A percentile compares a stretch with the other conserved stretches of the same genome.
Evolutionary conservation across 208 protist species (phyloP).

Genomic region (Naegleria fowleri): DNA sequence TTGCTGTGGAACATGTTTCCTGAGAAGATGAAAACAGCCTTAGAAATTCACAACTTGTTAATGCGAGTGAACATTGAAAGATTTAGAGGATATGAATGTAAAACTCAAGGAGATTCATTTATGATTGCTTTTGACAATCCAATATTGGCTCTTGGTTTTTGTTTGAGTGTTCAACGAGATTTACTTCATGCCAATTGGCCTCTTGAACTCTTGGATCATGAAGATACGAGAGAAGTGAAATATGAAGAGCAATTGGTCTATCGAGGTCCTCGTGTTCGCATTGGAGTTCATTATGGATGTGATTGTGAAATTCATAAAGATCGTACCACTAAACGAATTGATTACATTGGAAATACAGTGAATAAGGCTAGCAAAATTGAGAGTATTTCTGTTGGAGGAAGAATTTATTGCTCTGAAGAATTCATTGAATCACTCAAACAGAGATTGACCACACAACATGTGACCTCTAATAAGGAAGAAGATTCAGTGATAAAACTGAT

Average conservation of each 20-base stretch:
- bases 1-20: not conserved
- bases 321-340: not conserved
- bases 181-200: not conserved
- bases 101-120: not conserved
- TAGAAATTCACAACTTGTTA: not conserved
- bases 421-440: not conserved
- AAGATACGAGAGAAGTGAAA: not conserved
- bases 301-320: not conserved
- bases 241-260: not conserved
- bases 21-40: not conserved
- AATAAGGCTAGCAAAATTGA: slow-evolving; percentile 10
- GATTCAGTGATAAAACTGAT: not conserved
- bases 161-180: not conserved
- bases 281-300: slow-evolving; percentile 8
- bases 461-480: no score
- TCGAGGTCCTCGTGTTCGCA: not conserved
- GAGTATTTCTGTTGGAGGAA: not conserved
- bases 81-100: not conserved
- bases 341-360: slow-evolving; percentile 21
- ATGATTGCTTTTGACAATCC: slow-evolving; percentile 16
- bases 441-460: not conserved
- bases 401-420: not conserved
- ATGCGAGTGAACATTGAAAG: not conserved
- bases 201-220: not conserved
- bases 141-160: not conserved